Evolutionary conservation across 306 rosid genomes (phyloP), one percentile per base, ranked within the genome.

Genomic region (Canavalia gladiata): DNA sequence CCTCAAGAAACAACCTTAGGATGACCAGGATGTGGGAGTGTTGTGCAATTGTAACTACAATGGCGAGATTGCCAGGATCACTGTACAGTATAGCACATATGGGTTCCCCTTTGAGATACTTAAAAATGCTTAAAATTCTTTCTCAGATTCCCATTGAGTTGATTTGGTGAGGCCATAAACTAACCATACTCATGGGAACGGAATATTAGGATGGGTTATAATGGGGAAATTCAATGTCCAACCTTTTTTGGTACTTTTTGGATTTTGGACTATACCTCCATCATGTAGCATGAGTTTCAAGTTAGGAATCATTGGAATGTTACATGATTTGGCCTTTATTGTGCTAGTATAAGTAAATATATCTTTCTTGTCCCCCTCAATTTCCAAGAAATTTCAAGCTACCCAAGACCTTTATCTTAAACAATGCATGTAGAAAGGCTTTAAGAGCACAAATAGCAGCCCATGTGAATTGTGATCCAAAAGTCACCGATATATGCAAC

Each of bases 1-100:
- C 57, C 67, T 54, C 13, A 6, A 41, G 60, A 74, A 74, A 57
- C 42, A 67, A 54, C 75, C 57, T 42, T 25, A 12, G 75, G 58
- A 67, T 66, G 46, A 34, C 28, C 82, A 49, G 51, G 45, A 78
- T 67, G 34, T 54, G 42, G 42, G 30, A 8, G 60, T 59, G 59
- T 45, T 66, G 43, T 30, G 71, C 33, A 50, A 54, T 10, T 50
- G 42, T 29, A 29, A 76, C 63, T 62, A 41, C 25, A 18, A 18
- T 18, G 25, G 25, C 25, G 25, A 18, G 12, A 46, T 46, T 10
- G 51, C 51, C 51, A 46, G 7, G 51, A 46, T 46, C 12, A 7
- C 51, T 46, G 51, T 1, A 46, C 11, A 5, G 2, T 46, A 46
- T 46, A 46, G 51, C 51, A 7, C 9, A 7, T 8, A 8, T 46